Evolutionary conservation across 305 asterid genomes (phyloP).

Genomic region (Fraxinus baroniana): DNA sequence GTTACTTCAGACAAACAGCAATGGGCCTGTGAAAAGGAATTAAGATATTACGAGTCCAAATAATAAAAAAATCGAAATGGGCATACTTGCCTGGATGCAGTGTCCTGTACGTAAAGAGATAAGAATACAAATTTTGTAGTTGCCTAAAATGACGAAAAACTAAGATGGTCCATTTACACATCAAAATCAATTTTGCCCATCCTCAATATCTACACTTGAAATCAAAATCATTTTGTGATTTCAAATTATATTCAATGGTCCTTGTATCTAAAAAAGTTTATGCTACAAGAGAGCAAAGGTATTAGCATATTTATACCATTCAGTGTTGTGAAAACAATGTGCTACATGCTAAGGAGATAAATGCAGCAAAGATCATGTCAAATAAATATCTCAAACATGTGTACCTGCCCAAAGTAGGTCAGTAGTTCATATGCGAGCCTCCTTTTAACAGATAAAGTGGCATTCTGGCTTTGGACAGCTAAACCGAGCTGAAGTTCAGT

Average conservation of each 20-base stretch:
- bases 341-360: not conserved
- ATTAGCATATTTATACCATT: not conserved
- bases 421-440: slow-evolving; percentile 79
- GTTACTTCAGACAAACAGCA: slow-evolving; percentile 43
- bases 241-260: not conserved
- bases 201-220: not conserved
- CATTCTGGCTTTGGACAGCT: slow-evolving; percentile 74
- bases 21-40: slow-evolving; percentile 49
- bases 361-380: not conserved
- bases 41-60: not conserved
- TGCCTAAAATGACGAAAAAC: not conserved
- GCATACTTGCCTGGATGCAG: not conserved
- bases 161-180: not conserved
- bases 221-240: not conserved
- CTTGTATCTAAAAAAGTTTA: not conserved
- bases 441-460: slow-evolving; percentile 79
- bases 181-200: not conserved
- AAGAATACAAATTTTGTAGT: not conserved
- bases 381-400: not conserved
- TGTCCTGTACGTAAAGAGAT: not conserved
- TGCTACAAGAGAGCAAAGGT: not conserved
- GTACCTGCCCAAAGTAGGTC: slow-evolving; percentile 62
- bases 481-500: slow-evolving; percentile 80
- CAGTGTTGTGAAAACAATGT: not conserved
- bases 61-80: not conserved